Evolutionary conservation across 2,329 filamentous ascomycete species (phyloP), one percentile per base, ranked within the genome.

Genomic region (Pyrenophora graminea): DNA sequence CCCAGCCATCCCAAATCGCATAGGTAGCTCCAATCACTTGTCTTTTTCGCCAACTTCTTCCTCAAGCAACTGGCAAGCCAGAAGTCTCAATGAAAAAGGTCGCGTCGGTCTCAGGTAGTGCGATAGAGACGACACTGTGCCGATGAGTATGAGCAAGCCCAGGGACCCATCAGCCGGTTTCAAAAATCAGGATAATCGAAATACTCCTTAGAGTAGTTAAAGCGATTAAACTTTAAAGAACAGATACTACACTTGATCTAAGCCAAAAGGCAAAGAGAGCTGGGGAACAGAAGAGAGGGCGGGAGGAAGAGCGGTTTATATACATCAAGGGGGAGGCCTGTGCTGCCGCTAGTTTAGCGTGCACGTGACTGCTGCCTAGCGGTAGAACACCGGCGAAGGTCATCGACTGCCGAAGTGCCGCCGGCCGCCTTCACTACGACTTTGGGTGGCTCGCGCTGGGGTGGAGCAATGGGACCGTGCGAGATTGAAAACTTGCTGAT

Each of bases 171-270:
- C 34, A 13, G 25, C 43, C 6, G 2, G 25, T 38, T 32, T 6
- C 43, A 45, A 45, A 45, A 45, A 45, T 45, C 37, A 32, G 34
- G 7, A 31, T 45, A 45, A 45, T 45, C 42, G 30, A 18, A 45
- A 45, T 38, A 7, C 2, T 6, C 1, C 42, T 15, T 44, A 13
- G 40, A 6, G 18, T 10, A 6, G 4, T 33, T 23, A 9, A 13
- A 45, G 43, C n/a, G 43, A 45, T 45, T 45, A 45, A 45, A 39
- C 43, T 38, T 13, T 32, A 38, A 45, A 45, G 41, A 44, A 44
- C 41, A 44, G 41, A 44, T 44, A 44, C 42, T 44, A 44, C 43
- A 45, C 43, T 45, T 45, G 43, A 45, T 45, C 43, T 45, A 45
- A 45, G 43, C 43, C 34, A 45, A 45, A 45, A 45, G 43, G 43